Evolutionary conservation across 2,329 filamentous ascomycete species (phyloP), one percentile per base, ranked within the genome.

Genomic region (Alternaria consortialis): DNA sequence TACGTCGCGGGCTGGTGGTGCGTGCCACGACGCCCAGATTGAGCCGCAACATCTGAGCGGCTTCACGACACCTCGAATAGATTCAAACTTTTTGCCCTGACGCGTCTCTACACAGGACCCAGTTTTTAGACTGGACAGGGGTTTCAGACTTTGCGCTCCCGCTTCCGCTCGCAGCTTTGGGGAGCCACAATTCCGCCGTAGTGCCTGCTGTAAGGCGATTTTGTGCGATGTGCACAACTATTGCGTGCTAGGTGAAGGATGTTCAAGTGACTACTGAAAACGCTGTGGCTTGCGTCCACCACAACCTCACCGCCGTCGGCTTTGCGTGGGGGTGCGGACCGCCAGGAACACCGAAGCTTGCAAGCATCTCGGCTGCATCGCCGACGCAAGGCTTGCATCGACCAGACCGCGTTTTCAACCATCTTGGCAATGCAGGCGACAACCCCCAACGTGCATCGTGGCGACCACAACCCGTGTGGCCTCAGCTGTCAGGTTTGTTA

Each of bases 111-210:
- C 40, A 42, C 46, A 27, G 12, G 58, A 47, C 57, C 52, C 58
- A 29, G 27, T 60, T 52, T 56, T 60, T 57, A 57, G 58, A 56
- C 53, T 56, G 58, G 53, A 60, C 48, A 60, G 56, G 47, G 53
- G 57, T 51, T 60, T 60, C 58, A 60, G 53, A 60, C 58, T 57
- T 47, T 56, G 40, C 57, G 39, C 40, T 47, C 44, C 58, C 53
- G 58, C 53, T 42, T 52, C 53, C 53, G 53, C 57, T 47, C 53
- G 32, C 29, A 52, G 31, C 15, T 40, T 47, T 8, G 6, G 17
- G 46, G 52, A 36, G 53, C 58, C 58, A 60, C 58, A 56, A 56
- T 60, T 52, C 36, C 39, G 53, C 58, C 58, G 56, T 60, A 60
- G 46, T 56, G 57, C 46, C 47, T 60, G 57, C 47, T 51, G 20